Evolutionary conservation across 129 eudicot species (phyloP).

Genomic region (Apium graveolens): DNA sequence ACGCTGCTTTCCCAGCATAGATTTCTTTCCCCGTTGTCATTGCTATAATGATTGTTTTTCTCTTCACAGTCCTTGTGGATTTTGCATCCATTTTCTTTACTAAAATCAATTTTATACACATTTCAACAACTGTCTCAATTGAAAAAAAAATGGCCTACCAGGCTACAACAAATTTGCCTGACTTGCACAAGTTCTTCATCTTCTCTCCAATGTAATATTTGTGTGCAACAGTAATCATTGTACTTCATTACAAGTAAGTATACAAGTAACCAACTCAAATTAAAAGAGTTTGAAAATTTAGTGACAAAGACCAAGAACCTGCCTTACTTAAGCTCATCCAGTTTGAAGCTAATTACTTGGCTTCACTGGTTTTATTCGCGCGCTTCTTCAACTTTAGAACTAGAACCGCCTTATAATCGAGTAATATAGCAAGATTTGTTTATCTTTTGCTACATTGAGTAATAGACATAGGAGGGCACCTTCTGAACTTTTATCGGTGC

Average conservation of each 20-base stretch:
- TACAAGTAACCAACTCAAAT: background rate
- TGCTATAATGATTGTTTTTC: too few species aligned
- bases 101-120: too few species aligned
- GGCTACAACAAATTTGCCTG: background rate
- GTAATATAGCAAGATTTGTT: background rate
- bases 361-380: background rate
- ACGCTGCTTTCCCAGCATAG: too few species aligned
- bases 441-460: background rate
- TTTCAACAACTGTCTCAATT: too few species aligned
- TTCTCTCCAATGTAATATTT: background rate
- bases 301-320: background rate
- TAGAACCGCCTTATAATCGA: background rate
- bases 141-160: too few species aligned
- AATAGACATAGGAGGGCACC: background rate
- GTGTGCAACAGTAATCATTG: background rate
- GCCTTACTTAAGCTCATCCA: background rate
- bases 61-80: too few species aligned
- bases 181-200: background rate
- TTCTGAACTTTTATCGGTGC: background rate
- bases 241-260: background rate
- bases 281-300: background rate
- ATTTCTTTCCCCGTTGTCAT: too few species aligned
- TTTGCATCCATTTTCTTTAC: too few species aligned
- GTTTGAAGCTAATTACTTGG: background rate
- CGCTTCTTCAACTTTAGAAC: slow-evolving; percentile 3